Conservation (phyloP, 768 basidiomycete genomes). For the Cubamyces sp. region DNA sequence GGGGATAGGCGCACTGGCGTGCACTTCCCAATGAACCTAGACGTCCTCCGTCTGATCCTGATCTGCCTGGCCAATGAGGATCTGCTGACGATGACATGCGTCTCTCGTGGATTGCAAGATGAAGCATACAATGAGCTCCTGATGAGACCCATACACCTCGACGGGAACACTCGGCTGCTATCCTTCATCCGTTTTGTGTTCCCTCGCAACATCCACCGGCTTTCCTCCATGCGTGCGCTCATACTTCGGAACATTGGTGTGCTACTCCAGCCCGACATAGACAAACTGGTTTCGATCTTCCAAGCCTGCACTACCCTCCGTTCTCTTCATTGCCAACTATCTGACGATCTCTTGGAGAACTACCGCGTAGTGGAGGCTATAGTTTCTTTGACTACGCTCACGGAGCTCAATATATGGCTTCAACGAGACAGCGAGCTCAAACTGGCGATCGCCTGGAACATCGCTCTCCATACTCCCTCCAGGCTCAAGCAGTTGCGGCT, state of each 20-base stretch:
- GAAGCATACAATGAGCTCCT: constrained; percentile 8
- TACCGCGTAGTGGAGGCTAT: background rate
- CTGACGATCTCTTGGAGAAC: background rate
- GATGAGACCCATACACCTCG: background rate
- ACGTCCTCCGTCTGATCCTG: constrained; percentile 6
- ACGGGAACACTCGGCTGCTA: background rate
- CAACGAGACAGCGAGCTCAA: no score
- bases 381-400: background rate
- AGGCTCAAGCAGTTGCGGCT: background rate
- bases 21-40: background rate
- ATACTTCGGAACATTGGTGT: background rate
- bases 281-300: background rate
- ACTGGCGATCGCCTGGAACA: no score
- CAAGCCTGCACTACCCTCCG: background rate
- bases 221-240: constrained; percentile 3
- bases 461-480: no score
- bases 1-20: no score
- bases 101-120: background rate
- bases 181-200: background rate
- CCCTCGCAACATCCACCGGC: background rate
- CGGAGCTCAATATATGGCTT: background rate
- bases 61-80: background rate
- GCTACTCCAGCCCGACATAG: background rate
- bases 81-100: background rate
- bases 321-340: background rate